Percentiles rank a stretch among this genome's conserved stretches.
Evolutionary conservation across 768 basidiomycete species (phyloP).

Genomic region (Tylopilus subfusipes): DNA sequence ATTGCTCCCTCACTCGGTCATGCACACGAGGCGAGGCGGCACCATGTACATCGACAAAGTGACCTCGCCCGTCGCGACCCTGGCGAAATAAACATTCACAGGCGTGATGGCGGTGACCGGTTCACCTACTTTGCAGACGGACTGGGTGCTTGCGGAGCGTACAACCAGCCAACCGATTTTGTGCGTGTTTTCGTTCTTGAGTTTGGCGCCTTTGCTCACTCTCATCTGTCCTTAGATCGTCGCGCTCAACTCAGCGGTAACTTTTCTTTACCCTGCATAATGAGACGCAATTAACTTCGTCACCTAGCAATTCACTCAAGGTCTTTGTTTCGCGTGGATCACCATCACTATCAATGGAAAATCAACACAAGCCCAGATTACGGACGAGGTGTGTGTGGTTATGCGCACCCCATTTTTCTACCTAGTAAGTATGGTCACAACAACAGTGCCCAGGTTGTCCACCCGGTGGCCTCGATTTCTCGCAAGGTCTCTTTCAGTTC

Average conservation of each 20-base stretch:
- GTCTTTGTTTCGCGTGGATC: constrained; percentile 57
- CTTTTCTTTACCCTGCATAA: neutral
- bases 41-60: constrained; percentile 20
- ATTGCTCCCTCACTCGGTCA: constrained; percentile 18
- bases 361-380: constrained; percentile 52
- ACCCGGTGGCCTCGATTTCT: constrained; percentile 63
- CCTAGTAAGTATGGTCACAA: neutral
- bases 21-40: constrained; percentile 21
- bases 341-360: constrained; percentile 60
- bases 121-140: constrained; percentile 42
- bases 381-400: constrained; percentile 48
- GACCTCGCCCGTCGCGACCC: constrained; percentile 26
- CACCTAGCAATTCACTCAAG: constrained; percentile 51
- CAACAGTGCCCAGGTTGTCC: constrained; percentile 66
- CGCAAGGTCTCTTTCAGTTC: constrained; percentile 58
- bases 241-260: constrained; percentile 37
- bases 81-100: constrained; percentile 21
- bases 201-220: constrained; percentile 2
- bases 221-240: constrained; percentile 43
- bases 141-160: constrained; percentile 41
- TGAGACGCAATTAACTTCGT: neutral
- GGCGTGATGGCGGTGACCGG: constrained; percentile 22
- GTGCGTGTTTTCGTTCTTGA: constrained; percentile 21
- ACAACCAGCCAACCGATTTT: constrained; percentile 31
- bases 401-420: neutral